phyloP scores from a whole-genome alignment of 148 eudicot species.

The Arbutus unedo region DNA sequence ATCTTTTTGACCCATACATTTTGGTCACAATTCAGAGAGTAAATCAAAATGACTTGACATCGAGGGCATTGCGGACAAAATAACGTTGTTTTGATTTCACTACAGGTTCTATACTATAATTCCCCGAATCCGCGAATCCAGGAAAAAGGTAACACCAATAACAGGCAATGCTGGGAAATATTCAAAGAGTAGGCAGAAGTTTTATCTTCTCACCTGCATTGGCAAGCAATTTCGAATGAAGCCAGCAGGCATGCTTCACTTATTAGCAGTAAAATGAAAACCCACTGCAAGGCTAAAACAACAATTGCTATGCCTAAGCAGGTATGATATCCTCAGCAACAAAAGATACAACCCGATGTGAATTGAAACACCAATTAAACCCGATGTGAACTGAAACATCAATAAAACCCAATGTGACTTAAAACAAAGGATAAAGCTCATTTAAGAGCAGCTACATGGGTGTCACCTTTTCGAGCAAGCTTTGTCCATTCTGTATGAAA shows the following conservation, averaged over 20 bases:
- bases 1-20: too few species aligned
- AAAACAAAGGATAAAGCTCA: conserved; percentile 21
- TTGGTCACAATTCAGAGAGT: too few species aligned
- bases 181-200: not conserved
- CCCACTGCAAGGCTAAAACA: conserved; percentile 17
- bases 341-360: conserved; percentile 30
- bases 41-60: too few species aligned
- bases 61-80: too few species aligned
- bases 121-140: too few species aligned
- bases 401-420: conserved; percentile 14
- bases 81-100: too few species aligned
- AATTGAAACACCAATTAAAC: conserved; percentile 19
- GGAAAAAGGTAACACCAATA: not conserved
- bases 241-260: conserved; percentile 1
- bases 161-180: not conserved
- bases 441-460: conserved; percentile 25
- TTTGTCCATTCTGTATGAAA: conserved; percentile 95
- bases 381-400: conserved; percentile 21
- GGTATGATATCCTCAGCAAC: conserved; percentile 17
- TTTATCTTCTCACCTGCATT: not conserved
- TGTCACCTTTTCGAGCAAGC: conserved; percentile 54
- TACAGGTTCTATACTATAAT: too few species aligned
- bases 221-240: not conserved
- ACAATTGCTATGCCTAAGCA: conserved; percentile 32
- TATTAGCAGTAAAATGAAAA: conserved; percentile 15